These are phyloP conservation scores for Aspergillus floridensis DNA, from an alignment of 2,329 filamentous ascomycete genomes.

Conservation along the genomic window DNA sequence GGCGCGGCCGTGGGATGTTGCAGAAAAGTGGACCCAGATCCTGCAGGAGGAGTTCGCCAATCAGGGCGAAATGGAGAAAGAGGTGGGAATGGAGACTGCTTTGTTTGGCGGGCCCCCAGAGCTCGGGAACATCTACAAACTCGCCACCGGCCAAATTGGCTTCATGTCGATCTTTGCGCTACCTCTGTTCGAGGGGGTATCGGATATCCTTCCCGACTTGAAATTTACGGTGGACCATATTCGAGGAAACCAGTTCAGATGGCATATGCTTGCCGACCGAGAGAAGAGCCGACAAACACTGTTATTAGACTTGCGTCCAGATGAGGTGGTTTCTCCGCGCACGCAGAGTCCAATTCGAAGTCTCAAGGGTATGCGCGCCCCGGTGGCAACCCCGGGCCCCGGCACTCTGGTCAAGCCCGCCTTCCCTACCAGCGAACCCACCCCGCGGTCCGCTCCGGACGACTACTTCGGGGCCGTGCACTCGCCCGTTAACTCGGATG, in stretches of 20 bases:
- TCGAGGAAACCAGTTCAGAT: constrained; percentile 69
- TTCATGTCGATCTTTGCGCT: constrained; percentile 97
- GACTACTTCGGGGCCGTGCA: constrained; percentile 21
- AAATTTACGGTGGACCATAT: constrained; percentile 81
- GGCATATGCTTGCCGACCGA: constrained; percentile 47
- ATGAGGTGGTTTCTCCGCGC: constrained; percentile 33
- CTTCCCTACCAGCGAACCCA: constrained; percentile 8
- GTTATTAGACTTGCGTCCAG: constrained; percentile 19
- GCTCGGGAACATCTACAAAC: constrained; percentile 75
- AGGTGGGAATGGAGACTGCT: constrained; percentile 82
- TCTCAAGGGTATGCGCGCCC: constrained; percentile 10
- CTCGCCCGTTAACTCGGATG: constrained; percentile 16
- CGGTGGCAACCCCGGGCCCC: constrained; percentile 9
- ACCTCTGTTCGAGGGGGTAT: constrained; percentile 84
- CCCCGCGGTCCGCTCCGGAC: constrained; percentile 2
- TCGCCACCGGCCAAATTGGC: constrained; percentile 83
- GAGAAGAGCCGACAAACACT: constrained; percentile 30
- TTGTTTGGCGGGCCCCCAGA: constrained; percentile 76
- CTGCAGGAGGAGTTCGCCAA: constrained; percentile 94
- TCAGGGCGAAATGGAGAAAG: constrained; percentile 86
- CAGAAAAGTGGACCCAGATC: constrained; percentile 85
- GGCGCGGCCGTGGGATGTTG: constrained; percentile 77
- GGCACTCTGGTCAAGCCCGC: constrained; percentile 13
- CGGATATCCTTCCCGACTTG: constrained; percentile 82
- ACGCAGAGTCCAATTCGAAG: constrained; percentile 32